phyloP scores from a whole-genome alignment of 2,329 filamentous ascomycete genomes.

The Xenoacremonium recifei region DNA sequence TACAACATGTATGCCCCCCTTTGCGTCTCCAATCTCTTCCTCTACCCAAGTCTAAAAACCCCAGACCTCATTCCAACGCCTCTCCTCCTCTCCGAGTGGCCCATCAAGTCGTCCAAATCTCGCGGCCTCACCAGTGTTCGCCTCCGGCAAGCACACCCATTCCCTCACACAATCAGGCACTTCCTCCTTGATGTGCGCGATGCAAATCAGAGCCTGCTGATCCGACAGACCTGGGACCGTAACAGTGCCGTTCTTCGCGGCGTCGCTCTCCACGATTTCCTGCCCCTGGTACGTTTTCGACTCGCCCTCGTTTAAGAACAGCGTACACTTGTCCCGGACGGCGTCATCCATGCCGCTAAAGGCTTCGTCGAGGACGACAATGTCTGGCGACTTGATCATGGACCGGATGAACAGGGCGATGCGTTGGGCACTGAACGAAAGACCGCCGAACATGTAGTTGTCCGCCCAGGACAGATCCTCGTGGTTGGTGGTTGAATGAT shows the following conservation, averaged over 20 bases:
- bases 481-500: slow-evolving; percentile 18
- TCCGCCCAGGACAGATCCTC: slow-evolving; percentile 61
- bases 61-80: slow-evolving; percentile 68
- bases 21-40: no score
- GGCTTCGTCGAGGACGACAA: slow-evolving; percentile 84
- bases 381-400: slow-evolving; percentile 74
- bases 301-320: slow-evolving; percentile 72
- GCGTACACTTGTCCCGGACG: slow-evolving; percentile 81
- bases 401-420: slow-evolving; percentile 82
- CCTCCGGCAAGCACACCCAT: slow-evolving; percentile 83
- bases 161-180: slow-evolving; percentile 80
- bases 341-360: slow-evolving; percentile 82
- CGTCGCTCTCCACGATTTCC: slow-evolving; percentile 46
- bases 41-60: slow-evolving; percentile 29
- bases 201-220: slow-evolving; percentile 82
- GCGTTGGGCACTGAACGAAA: slow-evolving; percentile 80
- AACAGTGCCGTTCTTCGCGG: slow-evolving; percentile 42
- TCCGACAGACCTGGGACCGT: slow-evolving; percentile 62
- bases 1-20: no score
- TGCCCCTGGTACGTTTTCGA: slow-evolving; percentile 37
- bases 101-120: slow-evolving; percentile 64
- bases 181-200: slow-evolving; percentile 88
- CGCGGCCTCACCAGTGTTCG: slow-evolving; percentile 59
- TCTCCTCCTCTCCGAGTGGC: slow-evolving; percentile 55
- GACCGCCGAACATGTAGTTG: slow-evolving; percentile 65